phyloP scores from a whole-genome alignment of 164 flowering plant genomes.

The Aristolochia fimbriata region DNA sequence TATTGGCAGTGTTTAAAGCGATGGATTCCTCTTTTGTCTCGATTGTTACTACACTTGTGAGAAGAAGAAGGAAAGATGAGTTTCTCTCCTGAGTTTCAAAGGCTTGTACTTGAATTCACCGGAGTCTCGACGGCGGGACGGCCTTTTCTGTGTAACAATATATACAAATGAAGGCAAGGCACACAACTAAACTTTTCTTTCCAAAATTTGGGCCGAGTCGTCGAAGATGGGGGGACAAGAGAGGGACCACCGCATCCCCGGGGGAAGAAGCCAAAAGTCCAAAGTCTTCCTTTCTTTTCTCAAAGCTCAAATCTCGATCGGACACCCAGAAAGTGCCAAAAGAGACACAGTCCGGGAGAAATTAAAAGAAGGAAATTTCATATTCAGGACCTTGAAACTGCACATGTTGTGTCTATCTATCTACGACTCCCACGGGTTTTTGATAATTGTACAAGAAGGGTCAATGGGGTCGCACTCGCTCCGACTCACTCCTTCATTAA shows the following conservation, averaged over 20 bases:
- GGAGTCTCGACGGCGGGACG: too few species aligned
- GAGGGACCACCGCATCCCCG: background rate
- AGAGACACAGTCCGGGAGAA: background rate
- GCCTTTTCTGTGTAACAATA: background rate
- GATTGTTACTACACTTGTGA: too few species aligned
- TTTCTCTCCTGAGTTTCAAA: too few species aligned
- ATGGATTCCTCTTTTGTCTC: too few species aligned
- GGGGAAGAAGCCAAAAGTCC: background rate
- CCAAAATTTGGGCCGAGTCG: background rate
- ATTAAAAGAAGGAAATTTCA: background rate
- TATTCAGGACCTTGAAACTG: background rate
- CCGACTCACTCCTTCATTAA: background rate
- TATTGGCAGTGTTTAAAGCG: too few species aligned
- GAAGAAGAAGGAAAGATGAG: too few species aligned
- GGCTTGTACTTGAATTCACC: too few species aligned
- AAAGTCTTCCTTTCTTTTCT: background rate
- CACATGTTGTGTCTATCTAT: background rate
- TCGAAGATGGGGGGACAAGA: background rate
- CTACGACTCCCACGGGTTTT: background rate
- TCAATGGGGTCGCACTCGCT: background rate
- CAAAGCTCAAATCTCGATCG: background rate
- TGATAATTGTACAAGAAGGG: background rate
- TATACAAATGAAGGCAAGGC: background rate
- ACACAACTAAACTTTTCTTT: background rate
- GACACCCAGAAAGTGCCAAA: background rate